phyloP scores from a whole-genome alignment of 768 basidiomycete genomes.

The Kwoniella sp. region DNA sequence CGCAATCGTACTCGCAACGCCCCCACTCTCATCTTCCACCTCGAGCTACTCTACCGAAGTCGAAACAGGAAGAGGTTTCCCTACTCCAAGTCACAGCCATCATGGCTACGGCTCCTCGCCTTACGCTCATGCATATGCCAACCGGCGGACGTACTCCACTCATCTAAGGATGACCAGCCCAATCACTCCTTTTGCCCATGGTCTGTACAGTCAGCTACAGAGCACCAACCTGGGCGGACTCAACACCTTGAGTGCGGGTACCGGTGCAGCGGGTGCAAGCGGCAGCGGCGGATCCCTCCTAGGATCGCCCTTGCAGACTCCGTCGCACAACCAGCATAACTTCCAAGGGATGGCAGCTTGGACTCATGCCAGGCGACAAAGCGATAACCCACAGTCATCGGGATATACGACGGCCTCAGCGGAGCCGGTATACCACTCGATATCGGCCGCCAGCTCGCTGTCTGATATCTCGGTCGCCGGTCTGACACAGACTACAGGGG shows the following conservation, averaged over 20 bases:
- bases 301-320: neutral
- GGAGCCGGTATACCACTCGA: no score
- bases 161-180: conserved; percentile 8
- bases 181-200: conserved; percentile 1
- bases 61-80: no score
- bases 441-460: no score
- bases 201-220: neutral
- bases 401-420: no score
- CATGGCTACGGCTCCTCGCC: conserved; percentile 13
- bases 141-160: conserved; percentile 10
- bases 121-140: conserved; percentile 13
- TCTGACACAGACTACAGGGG: no score
- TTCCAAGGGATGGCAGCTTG: neutral
- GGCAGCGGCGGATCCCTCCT: neutral
- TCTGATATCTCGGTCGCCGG: no score
- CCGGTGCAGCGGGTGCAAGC: no score
- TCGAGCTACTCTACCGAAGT: neutral
- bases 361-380: neutral
- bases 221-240: neutral
- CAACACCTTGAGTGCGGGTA: no score
- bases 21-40: neutral
- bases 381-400: no score
- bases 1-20: neutral
- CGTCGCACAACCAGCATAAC: neutral
- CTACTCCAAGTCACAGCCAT: conserved; percentile 2